These are phyloP conservation scores for Metschnikowia koreensis DNA, from an alignment of 805 yeast genomes.

Conservation along the genomic window DNA sequence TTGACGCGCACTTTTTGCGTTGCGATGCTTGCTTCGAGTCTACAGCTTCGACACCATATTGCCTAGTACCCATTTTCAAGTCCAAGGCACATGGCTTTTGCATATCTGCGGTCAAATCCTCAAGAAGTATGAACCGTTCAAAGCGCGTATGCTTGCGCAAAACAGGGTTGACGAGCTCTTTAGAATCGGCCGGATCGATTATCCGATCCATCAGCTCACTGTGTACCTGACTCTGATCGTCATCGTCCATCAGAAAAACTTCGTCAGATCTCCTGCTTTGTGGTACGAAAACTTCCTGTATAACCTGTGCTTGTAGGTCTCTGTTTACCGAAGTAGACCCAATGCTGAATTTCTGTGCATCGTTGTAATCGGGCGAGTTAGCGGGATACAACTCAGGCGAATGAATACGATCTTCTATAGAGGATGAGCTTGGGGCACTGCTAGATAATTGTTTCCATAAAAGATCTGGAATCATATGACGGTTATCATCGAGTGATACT, in stretches of 20 bases:
- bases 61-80: slow-evolving; percentile 97
- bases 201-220: slow-evolving; percentile 2
- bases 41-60: slow-evolving; percentile 92
- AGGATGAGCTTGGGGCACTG: slow-evolving; percentile 21
- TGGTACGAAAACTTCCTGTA: slow-evolving; percentile 39
- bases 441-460: slow-evolving; percentile 61
- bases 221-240: slow-evolving; percentile 22
- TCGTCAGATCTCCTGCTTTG: slow-evolving; percentile 40
- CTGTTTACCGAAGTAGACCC: slow-evolving; percentile 39
- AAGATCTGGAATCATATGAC: slow-evolving; percentile 85
- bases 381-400: slow-evolving; percentile 8
- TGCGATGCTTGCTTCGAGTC: slow-evolving; percentile 73
- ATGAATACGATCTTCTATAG: slow-evolving; percentile 6
- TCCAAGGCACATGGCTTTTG: slow-evolving; percentile 87
- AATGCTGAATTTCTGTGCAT: slow-evolving; percentile 19
- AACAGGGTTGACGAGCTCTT: slow-evolving; percentile 7
- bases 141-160: slow-evolving; percentile 51
- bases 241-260: slow-evolving; percentile 48
- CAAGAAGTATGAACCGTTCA: slow-evolving; percentile 81
- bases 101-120: slow-evolving; percentile 86
- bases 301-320: slow-evolving; percentile 38
- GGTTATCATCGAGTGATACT: slow-evolving; percentile 88
- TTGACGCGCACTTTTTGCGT: slow-evolving; percentile 70
- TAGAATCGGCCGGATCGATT: neutral
- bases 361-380: slow-evolving; percentile 6